phyloP scores from a whole-genome alignment of 2,329 filamentous ascomycete genomes.

The Epicoccum nigrum region DNA sequence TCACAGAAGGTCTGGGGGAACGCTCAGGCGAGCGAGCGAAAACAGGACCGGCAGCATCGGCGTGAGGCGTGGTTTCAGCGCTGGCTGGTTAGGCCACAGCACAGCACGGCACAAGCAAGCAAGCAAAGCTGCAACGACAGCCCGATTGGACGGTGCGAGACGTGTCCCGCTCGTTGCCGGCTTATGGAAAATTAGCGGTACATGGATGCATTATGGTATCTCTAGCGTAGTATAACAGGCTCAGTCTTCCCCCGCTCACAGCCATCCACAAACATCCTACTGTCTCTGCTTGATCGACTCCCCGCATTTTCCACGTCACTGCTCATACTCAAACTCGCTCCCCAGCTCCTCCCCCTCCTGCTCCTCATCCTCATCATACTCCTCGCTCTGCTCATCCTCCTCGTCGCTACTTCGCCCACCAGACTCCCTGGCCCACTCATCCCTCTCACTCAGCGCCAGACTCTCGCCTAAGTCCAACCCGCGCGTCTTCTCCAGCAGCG shows the following conservation, averaged over 20 bases:
- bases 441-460: constrained; percentile 39
- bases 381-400: constrained; percentile 40
- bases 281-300: no score
- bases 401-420: constrained; percentile 27
- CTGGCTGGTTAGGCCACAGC: no score
- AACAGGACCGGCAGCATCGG: no score
- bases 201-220: not conserved
- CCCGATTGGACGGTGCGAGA: no score
- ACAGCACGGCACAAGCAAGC: no score
- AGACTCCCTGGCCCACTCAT: constrained; percentile 47
- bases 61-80: no score
- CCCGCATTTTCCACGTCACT: no score
- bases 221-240: not conserved
- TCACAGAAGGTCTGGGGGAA: no score
- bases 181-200: not conserved
- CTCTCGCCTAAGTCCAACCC: constrained; percentile 38
- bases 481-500: constrained; percentile 16
- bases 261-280: not conserved
- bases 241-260: not conserved
- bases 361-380: constrained; percentile 48
- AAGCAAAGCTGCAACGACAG: not conserved
- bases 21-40: no score
- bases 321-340: constrained; percentile 21
- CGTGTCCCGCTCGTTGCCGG: not conserved
- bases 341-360: constrained; percentile 43